A percentile compares a stretch with the other conserved stretches of the same genome.
Conservation (phyloP, 2,329 filamentous ascomycete species). For the Pseudocercospora musae region DNA sequence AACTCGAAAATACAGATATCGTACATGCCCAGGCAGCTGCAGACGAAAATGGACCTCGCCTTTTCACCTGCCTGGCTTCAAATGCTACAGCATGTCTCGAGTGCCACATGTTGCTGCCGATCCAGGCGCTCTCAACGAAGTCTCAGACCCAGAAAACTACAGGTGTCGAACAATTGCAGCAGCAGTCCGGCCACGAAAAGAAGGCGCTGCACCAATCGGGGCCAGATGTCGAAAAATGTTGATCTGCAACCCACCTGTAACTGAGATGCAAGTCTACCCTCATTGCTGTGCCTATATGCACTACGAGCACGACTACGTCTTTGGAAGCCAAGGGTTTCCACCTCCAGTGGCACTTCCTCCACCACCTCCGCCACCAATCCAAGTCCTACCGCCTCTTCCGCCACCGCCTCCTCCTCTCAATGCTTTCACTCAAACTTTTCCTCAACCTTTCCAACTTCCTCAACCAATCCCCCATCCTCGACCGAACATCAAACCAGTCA, state of each 20-base stretch:
- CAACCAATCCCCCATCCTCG: not conserved
- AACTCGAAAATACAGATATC: not conserved
- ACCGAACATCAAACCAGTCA: not conserved
- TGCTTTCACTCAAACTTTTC: no score
- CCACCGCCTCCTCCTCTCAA: not conserved
- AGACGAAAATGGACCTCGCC: not conserved
- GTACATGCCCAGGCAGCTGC: not conserved
- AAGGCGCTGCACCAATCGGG: not conserved
- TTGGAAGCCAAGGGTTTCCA: not conserved
- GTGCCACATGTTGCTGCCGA: not conserved
- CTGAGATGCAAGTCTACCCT: not conserved
- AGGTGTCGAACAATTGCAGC: not conserved
- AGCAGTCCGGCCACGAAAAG: not conserved
- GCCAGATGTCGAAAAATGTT: constrained; percentile 1
- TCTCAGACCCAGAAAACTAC: not conserved
- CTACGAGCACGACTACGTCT: not conserved
- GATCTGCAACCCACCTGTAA: not conserved
- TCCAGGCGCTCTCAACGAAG: not conserved
- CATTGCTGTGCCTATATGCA: not conserved
- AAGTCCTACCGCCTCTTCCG: not conserved
- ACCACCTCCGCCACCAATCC: not conserved
- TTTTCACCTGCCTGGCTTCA: not conserved
- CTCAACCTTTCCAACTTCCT: not conserved
- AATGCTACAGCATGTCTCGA: not conserved
- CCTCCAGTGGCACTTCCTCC: not conserved